These are phyloP conservation scores for Populus euphratica DNA, from an alignment of 345 rosid species.

Conservation along the genomic window DNA sequence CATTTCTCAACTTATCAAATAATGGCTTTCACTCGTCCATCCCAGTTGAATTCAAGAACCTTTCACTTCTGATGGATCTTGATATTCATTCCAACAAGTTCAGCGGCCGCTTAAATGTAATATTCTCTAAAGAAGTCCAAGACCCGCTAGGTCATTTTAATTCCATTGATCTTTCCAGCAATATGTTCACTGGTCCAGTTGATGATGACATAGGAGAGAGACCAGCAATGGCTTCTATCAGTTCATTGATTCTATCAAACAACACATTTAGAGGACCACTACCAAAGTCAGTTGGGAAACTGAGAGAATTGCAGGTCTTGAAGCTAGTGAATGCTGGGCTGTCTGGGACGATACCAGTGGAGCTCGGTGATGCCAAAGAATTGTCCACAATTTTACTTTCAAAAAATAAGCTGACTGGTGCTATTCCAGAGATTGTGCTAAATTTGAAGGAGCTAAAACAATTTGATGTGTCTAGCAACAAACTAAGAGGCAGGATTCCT, in stretches of 20 bases:
- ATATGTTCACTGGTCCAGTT: constrained; percentile 41
- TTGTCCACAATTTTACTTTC: constrained; percentile 43
- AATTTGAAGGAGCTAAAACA: constrained; percentile 37
- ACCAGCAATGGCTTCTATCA: constrained; percentile 36
- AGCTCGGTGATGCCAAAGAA: constrained; percentile 38
- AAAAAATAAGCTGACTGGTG: constrained; percentile 38
- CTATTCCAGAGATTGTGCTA: constrained; percentile 39
- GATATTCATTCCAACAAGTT: constrained; percentile 63
- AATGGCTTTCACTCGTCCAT: constrained; percentile 44
- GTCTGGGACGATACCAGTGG: constrained; percentile 42
- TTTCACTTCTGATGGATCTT: constrained; percentile 51
- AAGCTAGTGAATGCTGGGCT: constrained; percentile 33
- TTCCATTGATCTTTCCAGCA: constrained; percentile 47
- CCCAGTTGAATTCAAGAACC: constrained; percentile 47
- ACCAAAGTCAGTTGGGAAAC: constrained; percentile 40
- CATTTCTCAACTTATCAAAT: constrained; percentile 51
- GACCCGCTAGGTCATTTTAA: constrained; percentile 49
- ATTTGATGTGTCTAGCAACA: constrained; percentile 44
- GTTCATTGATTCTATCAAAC: constrained; percentile 38
- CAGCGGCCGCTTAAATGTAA: constrained; percentile 26
- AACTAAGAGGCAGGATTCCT: constrained; percentile 42
- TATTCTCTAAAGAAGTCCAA: constrained; percentile 37
- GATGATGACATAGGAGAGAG: constrained; percentile 31
- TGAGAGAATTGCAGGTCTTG: constrained; percentile 33
- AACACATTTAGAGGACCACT: constrained; percentile 43